Base-by-base conservation (phyloP, 2,329 filamentous ascomycete species). In the Trichoderma cornu-damae region DNA sequence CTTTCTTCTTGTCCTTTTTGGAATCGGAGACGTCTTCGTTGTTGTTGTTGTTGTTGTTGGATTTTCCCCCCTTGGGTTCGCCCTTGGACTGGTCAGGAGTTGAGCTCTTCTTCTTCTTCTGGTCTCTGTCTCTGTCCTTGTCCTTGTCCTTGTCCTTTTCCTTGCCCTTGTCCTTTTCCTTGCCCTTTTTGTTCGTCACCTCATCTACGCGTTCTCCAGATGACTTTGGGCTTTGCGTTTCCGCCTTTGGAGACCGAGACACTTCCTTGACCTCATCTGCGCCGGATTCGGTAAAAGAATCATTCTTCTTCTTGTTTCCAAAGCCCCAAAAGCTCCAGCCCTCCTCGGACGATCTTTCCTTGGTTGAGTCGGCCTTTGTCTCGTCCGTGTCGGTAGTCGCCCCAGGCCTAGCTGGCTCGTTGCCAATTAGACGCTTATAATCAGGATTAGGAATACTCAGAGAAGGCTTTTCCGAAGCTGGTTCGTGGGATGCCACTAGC, bases 1-100 rank as follows among this genome's bases (percentile, higher is more conserved):
- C 69, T 57, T 74, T 75, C 61, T 76, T 77, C 57, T 74, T 74
- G 22, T 67, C 64, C 57, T 71, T 67, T 16, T 50, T 57, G 9
- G 43, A n/a, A 8, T 64, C 65, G 65, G 65, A 68, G 5, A 63
- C 40, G 28, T 66, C 63, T 18, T 63, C 62, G 20, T 64, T 61
- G n/a, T n/a, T n/a, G n/a, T n/a, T n/a, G 28, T 66, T 62, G 16
- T 63, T 62, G 20, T 64, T 61, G 42, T 66, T 65, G 16, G 61
- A 28, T 46, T 64, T 63, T 12, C 59, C 60, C 16, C 50, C 51
- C 8, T 63, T 62, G 22, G 57, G 42, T 43, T 67, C 62, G 34
- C 64, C 65, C 24, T 57, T 60, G 8, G 59, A 51, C 3, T 56
- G 48, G 20, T 66, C 64, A 9, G 60, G 60, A 24, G 59, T 47